These are phyloP conservation scores for Aspergillus bridgeri DNA, from an alignment of 495 filamentous ascomycete genomes.

Conservation along the genomic window DNA sequence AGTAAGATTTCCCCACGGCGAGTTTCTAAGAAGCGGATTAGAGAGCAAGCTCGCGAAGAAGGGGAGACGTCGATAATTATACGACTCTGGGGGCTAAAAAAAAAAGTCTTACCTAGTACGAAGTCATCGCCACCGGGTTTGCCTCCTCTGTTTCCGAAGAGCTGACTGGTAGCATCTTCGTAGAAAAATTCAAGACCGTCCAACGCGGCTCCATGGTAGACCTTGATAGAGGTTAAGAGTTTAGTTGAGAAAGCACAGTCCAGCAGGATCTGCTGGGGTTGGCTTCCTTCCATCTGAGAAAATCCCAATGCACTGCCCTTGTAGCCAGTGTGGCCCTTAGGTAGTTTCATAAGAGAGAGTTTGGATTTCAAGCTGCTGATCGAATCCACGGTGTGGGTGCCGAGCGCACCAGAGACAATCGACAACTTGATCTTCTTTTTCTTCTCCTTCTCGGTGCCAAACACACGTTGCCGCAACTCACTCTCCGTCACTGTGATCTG, in stretches of 20 bases:
- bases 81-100: background rate
- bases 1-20: conserved; percentile 80
- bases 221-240: conserved; percentile 66
- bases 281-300: conserved; percentile 67
- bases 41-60: background rate
- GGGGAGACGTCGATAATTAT: background rate
- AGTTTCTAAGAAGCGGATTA: conserved; percentile 51
- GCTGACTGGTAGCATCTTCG: conserved; percentile 79
- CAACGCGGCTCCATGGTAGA: conserved; percentile 75
- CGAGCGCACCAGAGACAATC: conserved; percentile 71
- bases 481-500: conserved; percentile 70
- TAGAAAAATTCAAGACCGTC: conserved; percentile 93
- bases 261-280: conserved; percentile 71
- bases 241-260: conserved; percentile 68
- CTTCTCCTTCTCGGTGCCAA: conserved; percentile 61
- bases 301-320: conserved; percentile 72
- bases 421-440: conserved; percentile 67
- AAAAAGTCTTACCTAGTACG: conserved; percentile 64
- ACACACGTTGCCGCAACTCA: conserved; percentile 66
- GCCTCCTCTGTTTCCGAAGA: conserved; percentile 84
- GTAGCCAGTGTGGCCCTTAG: conserved; percentile 69
- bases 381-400: conserved; percentile 70
- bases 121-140: conserved; percentile 73
- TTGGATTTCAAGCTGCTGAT: conserved; percentile 66
- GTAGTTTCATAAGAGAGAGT: conserved; percentile 65